Conservation (phyloP, 1,284 basidiomycete genomes). For the Puccinia novopanici region DNA sequence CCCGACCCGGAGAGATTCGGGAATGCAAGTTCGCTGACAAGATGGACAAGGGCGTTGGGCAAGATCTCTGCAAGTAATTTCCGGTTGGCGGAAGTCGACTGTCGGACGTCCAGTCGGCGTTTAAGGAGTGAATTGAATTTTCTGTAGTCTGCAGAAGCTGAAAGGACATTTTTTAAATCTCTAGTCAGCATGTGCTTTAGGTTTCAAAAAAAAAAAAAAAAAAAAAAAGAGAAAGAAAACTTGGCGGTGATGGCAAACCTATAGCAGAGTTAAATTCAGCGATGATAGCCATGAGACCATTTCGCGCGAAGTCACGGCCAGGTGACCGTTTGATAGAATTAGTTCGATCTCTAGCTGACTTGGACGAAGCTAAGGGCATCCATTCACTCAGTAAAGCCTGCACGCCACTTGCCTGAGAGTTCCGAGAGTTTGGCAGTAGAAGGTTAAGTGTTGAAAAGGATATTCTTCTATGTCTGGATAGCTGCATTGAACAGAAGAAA, state of each 20-base stretch:
- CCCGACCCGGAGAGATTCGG: neutral
- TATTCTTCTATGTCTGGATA: too few relatives aligned
- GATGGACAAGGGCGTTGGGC: slow-evolving; percentile 28
- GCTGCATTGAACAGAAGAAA: neutral
- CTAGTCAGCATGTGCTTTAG: neutral
- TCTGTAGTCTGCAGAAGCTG: slow-evolving; percentile 43
- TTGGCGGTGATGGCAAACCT: slow-evolving; percentile 29
- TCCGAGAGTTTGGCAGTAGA: neutral
- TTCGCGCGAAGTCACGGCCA: slow-evolving; percentile 45
- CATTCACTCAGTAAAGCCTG: slow-evolving; percentile 47
- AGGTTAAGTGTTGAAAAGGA: neutral
- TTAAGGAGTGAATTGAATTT: slow-evolving; percentile 22
- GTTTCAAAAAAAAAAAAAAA: too few relatives aligned
- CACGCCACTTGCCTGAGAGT: slow-evolving; percentile 41
- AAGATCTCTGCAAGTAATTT: slow-evolving; percentile 44
- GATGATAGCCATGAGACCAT: slow-evolving; percentile 40
- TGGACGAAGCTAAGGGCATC: slow-evolving; percentile 48
- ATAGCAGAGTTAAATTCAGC: slow-evolving; percentile 41
- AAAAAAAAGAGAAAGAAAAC: neutral
- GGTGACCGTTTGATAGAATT: slow-evolving; percentile 44
- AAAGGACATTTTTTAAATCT: neutral
- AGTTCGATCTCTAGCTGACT: slow-evolving; percentile 21
- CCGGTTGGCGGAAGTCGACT: slow-evolving; percentile 46
- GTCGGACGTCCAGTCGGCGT: slow-evolving; percentile 40
- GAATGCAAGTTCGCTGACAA: slow-evolving; percentile 39